These are phyloP conservation scores for Kodamaea restingae DNA, from an alignment of 805 yeast species.

Conservation along the genomic window DNA sequence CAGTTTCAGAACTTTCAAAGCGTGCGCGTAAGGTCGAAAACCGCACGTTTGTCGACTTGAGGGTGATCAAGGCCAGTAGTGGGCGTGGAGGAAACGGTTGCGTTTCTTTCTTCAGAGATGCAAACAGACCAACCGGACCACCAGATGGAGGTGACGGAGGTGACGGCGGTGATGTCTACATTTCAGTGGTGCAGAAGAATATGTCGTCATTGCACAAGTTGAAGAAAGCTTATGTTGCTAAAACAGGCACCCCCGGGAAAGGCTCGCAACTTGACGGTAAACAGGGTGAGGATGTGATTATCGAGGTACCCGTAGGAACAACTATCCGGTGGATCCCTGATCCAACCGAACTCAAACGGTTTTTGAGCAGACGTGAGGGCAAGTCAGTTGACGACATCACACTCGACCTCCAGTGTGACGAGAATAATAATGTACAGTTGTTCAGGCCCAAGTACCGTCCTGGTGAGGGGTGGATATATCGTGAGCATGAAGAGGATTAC, in stretches of 20 bases:
- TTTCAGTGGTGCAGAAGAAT: constrained; percentile 68
- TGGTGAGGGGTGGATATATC: constrained; percentile 89
- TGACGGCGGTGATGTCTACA: constrained; percentile 79
- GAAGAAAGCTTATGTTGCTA: constrained; percentile 64
- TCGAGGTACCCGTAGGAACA: constrained; percentile 92
- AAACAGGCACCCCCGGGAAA: constrained; percentile 67
- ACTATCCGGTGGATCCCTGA: constrained; percentile 80
- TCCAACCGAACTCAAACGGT: constrained; percentile 45
- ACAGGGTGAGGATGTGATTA: constrained; percentile 70
- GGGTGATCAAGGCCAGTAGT: constrained; percentile 60
- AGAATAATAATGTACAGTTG: constrained; percentile 47
- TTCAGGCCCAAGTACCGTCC: constrained; percentile 56
- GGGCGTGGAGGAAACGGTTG: constrained; percentile 91
- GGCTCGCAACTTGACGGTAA: constrained; percentile 82
- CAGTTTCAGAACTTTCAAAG: constrained; percentile 18
- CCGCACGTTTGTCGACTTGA: constrained; percentile 52
- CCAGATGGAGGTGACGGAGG: constrained; percentile 99
- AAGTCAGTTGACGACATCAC: constrained; percentile 19
- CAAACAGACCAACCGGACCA: constrained; percentile 82
- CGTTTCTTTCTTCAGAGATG: constrained; percentile 82
- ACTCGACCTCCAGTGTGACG: constrained; percentile 31
- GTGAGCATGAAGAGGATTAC: constrained; percentile 69
- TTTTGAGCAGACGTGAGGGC: constrained; percentile 15
- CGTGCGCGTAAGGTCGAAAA: constrained; percentile 35
- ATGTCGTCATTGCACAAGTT: constrained; percentile 68